Conservation (phyloP, 306 rosid species). For the Macrotyloma uniflorum region DNA sequence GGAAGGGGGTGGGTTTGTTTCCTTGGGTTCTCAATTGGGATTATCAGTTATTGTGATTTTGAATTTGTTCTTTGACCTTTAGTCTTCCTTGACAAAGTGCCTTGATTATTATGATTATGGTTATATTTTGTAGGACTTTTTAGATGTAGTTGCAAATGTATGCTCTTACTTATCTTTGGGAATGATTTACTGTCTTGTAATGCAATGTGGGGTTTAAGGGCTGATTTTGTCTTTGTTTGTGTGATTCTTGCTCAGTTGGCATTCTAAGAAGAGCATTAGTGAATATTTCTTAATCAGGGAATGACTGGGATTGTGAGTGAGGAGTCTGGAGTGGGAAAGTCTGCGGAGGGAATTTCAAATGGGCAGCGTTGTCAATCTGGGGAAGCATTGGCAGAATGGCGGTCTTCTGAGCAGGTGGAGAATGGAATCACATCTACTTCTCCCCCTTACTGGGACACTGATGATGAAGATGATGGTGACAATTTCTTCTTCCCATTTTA, state of each 20-base stretch:
- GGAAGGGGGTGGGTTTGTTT: not conserved
- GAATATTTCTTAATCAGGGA: constrained; percentile 50
- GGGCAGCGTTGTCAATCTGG: constrained; percentile 83
- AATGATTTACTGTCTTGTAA: constrained; percentile 12
- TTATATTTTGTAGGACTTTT: not conserved
- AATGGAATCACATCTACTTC: constrained; percentile 91
- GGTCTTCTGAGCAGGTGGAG: constrained; percentile 95
- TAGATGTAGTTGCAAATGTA: constrained; percentile 1
- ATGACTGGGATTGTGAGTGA: constrained; percentile 90
- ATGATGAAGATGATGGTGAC: constrained; percentile 87
- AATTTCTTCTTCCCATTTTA: constrained; percentile 25
- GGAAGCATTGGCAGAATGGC: constrained; percentile 94
- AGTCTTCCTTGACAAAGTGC: constrained; percentile 23
- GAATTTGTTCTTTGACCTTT: constrained; percentile 17
- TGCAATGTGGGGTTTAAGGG: constrained; percentile 37
- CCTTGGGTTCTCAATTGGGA: constrained; percentile 15
- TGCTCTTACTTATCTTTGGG: not conserved
- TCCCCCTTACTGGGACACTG: constrained; percentile 93
- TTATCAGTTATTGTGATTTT: constrained; percentile 7
- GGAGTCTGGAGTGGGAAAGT: constrained; percentile 77
- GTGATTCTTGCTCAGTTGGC: constrained; percentile 43
- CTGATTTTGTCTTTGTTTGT: constrained; percentile 13
- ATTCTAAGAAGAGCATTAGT: constrained; percentile 48
- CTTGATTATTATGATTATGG: constrained; percentile 14
- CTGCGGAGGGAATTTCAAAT: constrained; percentile 69